Evolutionary conservation across 768 basidiomycete genomes (phyloP).

Genomic region (Phallus indusiatus): DNA sequence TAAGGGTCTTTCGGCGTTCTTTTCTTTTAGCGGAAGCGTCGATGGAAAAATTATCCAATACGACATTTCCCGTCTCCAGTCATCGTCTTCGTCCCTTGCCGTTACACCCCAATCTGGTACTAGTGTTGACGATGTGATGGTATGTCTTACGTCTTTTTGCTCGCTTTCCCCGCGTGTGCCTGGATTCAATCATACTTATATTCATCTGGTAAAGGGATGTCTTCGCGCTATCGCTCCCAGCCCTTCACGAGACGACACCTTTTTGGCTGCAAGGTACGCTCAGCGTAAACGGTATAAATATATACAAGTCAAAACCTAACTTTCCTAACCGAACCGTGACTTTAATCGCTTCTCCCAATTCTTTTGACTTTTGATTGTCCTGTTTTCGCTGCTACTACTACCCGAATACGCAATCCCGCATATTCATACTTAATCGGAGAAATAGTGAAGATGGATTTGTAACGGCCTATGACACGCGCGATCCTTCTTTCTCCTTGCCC

Average conservation of each 20-base stretch:
- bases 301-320: conserved; percentile 4
- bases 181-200: not conserved
- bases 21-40: conserved; percentile 41
- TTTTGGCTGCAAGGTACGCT: conserved; percentile 57
- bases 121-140: conserved; percentile 15
- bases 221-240: conserved; percentile 60
- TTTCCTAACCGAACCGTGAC: not conserved
- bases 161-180: conserved; percentile 15
- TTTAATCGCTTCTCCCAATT: not conserved
- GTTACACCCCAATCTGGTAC: conserved; percentile 24
- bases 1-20: not conserved
- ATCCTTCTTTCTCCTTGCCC: conserved; percentile 17
- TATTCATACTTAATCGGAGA: not conserved
- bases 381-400: not conserved
- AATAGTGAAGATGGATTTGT: conserved; percentile 67
- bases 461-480: conserved; percentile 51
- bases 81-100: conserved; percentile 15
- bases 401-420: not conserved
- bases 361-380: not conserved
- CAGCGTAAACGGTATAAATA: not conserved
- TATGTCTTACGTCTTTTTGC: not conserved
- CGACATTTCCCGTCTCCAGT: conserved; percentile 31
- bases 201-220: conserved; percentile 37
- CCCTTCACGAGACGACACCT: conserved; percentile 56
- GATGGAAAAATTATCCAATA: conserved; percentile 44